Evolutionary conservation across 805 yeast species (phyloP).

Genomic region (Vanderwaltozyma tropicalis): DNA sequence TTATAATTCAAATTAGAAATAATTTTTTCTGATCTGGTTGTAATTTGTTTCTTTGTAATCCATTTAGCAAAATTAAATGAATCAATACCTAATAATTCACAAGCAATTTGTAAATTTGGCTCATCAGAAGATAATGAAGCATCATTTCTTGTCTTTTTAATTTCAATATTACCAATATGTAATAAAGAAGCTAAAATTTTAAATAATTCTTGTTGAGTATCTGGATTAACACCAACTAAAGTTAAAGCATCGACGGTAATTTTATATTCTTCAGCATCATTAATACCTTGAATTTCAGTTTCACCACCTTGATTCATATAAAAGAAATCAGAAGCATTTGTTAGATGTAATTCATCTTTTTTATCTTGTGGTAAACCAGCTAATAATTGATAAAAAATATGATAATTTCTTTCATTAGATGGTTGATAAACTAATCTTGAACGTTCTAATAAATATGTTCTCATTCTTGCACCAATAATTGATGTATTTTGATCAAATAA

Average conservation of each 20-base stretch:
- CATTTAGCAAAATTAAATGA: constrained; percentile 70
- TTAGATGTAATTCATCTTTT: constrained; percentile 49
- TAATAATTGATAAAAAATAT: constrained; percentile 82
- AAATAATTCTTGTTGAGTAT: constrained; percentile 58
- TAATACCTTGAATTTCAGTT: constrained; percentile 57
- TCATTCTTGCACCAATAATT: constrained; percentile 87
- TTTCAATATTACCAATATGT: constrained; percentile 86
- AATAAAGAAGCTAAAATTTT: constrained; percentile 76
- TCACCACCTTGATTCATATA: constrained; percentile 88
- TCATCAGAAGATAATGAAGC: constrained; percentile 79
- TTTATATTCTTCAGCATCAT: constrained; percentile 69
- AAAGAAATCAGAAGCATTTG: constrained; percentile 55
- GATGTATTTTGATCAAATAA: constrained; percentile 64
- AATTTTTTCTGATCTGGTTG: constrained; percentile 87
- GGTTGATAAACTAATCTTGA: constrained; percentile 94
- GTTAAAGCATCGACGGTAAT: constrained; percentile 68
- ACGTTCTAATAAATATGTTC: constrained; percentile 87
- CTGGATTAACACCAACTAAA: constrained; percentile 61
- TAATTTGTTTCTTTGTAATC: constrained; percentile 85
- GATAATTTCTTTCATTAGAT: constrained; percentile 81
- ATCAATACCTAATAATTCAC: constrained; percentile 75
- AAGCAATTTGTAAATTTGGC: constrained; percentile 70
- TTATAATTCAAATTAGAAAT: constrained; percentile 69
- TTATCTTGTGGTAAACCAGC: constrained; percentile 52
- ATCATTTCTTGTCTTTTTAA: constrained; percentile 74